These are phyloP conservation scores for Escovopsis weberi DNA, from an alignment of 2,329 filamentous ascomycete genomes.

Conservation along the genomic window DNA sequence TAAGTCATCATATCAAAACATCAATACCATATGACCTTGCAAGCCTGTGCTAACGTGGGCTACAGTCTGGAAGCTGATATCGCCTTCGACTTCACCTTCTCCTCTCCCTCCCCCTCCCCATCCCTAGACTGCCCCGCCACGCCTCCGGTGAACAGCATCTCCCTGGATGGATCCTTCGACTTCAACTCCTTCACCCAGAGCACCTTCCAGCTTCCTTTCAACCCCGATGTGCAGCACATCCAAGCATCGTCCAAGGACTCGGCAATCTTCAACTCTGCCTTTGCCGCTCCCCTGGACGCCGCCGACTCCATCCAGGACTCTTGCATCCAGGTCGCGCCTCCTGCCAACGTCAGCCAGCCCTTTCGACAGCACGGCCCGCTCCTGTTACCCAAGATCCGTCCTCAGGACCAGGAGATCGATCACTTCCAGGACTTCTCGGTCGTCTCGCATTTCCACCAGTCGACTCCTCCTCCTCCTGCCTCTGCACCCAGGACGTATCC, in stretches of 20 bases:
- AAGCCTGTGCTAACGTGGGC: neutral
- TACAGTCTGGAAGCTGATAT: conserved; percentile 47
- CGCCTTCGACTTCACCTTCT: conserved; percentile 46
- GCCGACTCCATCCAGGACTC: conserved; percentile 44
- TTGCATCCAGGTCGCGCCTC: conserved; percentile 54
- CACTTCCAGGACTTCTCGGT: conserved; percentile 10
- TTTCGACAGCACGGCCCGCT: conserved; percentile 66
- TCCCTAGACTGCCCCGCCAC: conserved; percentile 16
- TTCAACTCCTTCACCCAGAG: conserved; percentile 33
- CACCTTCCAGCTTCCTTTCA: conserved; percentile 39
- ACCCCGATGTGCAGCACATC: conserved; percentile 32
- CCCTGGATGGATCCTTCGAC: conserved; percentile 23
- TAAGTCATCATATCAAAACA: conserved; percentile 11
- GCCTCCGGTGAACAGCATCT: conserved; percentile 11
- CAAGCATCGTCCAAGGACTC: conserved; percentile 52
- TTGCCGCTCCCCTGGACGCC: conserved; percentile 28
- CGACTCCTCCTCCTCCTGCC: conserved; percentile 14
- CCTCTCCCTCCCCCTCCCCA: conserved; percentile 17
- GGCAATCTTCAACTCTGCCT: conserved; percentile 44
- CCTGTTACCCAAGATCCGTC: conserved; percentile 72
- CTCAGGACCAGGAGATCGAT: conserved; percentile 66
- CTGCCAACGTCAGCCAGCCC: conserved; percentile 49
- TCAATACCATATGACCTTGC: neutral
- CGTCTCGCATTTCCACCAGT: conserved; percentile 3
- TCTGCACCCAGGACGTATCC: conserved; percentile 17